A percentile compares a stretch with the other conserved stretches of the same genome.
phyloP scores from a whole-genome alignment of 306 rosid species.

The Comarum palustre region DNA sequence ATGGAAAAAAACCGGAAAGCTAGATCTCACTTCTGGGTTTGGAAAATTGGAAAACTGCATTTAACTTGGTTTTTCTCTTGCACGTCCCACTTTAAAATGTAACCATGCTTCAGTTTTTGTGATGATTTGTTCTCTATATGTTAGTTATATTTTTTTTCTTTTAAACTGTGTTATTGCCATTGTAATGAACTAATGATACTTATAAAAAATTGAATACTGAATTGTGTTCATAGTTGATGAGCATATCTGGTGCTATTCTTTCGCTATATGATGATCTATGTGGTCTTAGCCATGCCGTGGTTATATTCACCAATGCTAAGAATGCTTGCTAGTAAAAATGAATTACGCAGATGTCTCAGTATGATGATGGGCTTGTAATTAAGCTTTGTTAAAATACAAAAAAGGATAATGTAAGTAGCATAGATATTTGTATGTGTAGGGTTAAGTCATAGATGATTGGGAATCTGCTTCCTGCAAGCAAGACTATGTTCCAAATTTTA shows the following conservation, averaged over 20 bases:
- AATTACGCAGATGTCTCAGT: not conserved
- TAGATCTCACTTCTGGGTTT: slow-evolving; percentile 4
- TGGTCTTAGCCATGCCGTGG: not conserved
- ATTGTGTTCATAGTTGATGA: not conserved
- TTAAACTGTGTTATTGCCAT: slow-evolving; percentile 7
- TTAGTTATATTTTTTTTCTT: not conserved
- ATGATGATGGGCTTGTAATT: slow-evolving; percentile 5
- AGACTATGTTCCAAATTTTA: slow-evolving; percentile 2
- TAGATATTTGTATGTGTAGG: not conserved
- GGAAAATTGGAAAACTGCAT: not conserved
- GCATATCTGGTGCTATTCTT: not conserved
- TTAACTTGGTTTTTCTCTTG: slow-evolving; percentile 6
- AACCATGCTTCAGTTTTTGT: not conserved
- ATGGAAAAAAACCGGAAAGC: slow-evolving; percentile 9
- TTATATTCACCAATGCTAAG: not conserved
- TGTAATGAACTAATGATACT: not conserved
- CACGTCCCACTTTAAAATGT: slow-evolving; percentile 18
- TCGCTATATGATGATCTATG: not conserved
- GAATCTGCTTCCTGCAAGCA: slow-evolving; percentile 15
- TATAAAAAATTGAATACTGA: not conserved
- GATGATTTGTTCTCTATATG: slow-evolving; percentile 3
- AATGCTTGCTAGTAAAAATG: not conserved
- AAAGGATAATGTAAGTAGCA: not conserved
- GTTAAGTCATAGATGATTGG: slow-evolving; percentile 9
- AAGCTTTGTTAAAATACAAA: not conserved